Evolutionary conservation across 768 basidiomycete genomes (phyloP).

Genomic region (Termitomyces sp.): DNA sequence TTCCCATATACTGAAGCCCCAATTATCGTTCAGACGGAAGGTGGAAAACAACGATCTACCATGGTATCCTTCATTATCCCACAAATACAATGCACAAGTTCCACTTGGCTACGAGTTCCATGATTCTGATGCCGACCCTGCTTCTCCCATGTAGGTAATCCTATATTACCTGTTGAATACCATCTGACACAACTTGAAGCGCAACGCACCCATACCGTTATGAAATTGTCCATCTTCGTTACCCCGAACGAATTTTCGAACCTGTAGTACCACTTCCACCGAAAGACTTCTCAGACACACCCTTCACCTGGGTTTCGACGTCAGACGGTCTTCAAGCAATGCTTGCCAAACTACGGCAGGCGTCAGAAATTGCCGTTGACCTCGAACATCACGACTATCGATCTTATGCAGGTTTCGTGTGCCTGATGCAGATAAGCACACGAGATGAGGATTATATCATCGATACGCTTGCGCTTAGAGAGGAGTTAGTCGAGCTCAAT

Average conservation of each 20-base stretch:
- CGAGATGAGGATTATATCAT: constrained; percentile 84
- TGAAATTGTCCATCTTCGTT: constrained; percentile 73
- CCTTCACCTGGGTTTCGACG: constrained; percentile 72
- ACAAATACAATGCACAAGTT: constrained; percentile 83
- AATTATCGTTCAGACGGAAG: constrained; percentile 62
- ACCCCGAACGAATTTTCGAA: constrained; percentile 67
- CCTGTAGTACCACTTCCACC: constrained; percentile 49
- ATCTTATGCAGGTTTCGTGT: constrained; percentile 83
- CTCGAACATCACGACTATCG: constrained; percentile 92
- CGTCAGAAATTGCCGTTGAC: constrained; percentile 87
- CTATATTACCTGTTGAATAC: not conserved
- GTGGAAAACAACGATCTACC: constrained; percentile 56
- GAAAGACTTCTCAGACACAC: constrained; percentile 57
- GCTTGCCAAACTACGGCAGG: constrained; percentile 61
- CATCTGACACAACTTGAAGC: constrained; percentile 20
- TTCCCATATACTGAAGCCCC: constrained; percentile 76
- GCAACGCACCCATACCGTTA: constrained; percentile 77
- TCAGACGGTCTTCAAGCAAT: constrained; percentile 52
- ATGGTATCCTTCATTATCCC: constrained; percentile 68
- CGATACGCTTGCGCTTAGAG: constrained; percentile 73
- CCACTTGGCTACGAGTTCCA: constrained; percentile 67
- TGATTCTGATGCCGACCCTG: constrained; percentile 24
- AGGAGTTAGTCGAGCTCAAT: constrained; percentile 71
- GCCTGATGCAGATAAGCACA: constrained; percentile 90
- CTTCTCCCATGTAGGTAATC: constrained; percentile 27